These are phyloP conservation scores for Pelargonium fulgidum DNA, from an alignment of 441 rosid species.

Conservation along the genomic window DNA sequence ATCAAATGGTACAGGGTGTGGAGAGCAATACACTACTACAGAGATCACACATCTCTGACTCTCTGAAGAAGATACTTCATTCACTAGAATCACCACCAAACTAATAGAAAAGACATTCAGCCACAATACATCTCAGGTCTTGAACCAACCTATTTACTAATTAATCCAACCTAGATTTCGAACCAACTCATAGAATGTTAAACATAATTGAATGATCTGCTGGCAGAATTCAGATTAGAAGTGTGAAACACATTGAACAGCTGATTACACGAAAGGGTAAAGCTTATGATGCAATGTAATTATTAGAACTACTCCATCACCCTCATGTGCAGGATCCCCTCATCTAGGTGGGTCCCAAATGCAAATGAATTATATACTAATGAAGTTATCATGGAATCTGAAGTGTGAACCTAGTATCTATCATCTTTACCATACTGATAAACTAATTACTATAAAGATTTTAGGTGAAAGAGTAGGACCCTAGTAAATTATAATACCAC, in stretches of 20 bases:
- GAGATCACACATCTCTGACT: background rate
- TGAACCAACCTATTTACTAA: background rate
- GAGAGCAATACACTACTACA: background rate
- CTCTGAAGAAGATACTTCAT: background rate
- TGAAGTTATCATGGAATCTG: background rate
- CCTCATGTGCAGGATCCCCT: background rate
- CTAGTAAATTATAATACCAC: background rate
- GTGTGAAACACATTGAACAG: background rate
- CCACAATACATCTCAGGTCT: background rate
- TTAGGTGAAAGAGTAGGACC: background rate
- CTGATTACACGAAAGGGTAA: background rate
- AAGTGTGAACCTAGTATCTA: background rate
- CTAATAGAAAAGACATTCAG: background rate
- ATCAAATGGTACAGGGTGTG: background rate
- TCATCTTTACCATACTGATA: background rate
- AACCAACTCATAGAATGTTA: background rate
- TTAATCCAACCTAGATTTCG: background rate
- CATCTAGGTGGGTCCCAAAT: background rate
- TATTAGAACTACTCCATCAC: background rate
- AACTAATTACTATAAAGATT: conserved; percentile 1
- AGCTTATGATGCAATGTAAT: background rate
- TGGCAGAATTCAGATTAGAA: background rate
- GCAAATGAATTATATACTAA: background rate
- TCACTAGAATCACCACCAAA: background rate
- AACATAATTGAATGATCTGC: background rate